These are phyloP conservation scores for Bryoglossum gracile DNA, from an alignment of 495 filamentous ascomycete genomes.

Conservation along the genomic window DNA sequence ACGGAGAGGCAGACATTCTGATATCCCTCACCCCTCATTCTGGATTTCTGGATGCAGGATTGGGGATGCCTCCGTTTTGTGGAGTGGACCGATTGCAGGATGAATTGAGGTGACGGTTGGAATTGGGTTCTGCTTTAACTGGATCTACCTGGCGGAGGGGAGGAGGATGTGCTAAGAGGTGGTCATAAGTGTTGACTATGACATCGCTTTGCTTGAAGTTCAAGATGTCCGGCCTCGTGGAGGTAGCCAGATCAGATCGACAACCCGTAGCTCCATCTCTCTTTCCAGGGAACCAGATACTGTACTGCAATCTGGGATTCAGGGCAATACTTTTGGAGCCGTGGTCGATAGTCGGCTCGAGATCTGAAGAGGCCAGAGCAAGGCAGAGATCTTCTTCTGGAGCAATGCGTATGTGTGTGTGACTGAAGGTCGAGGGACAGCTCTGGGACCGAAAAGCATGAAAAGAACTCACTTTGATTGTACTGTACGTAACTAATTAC, in stretches of 20 bases:
- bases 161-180: not conserved
- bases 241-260: no score
- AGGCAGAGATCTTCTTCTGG: no score
- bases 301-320: not conserved
- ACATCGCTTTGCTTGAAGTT: not conserved
- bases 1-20: conserved; percentile 1
- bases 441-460: conserved; percentile 3
- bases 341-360: no score
- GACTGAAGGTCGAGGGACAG: not conserved
- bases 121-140: no score
- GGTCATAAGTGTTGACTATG: not conserved
- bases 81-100: not conserved
- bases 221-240: no score
- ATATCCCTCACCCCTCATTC: conserved; percentile 2
- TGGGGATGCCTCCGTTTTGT: not conserved
- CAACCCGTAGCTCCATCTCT: no score
- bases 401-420: no score
- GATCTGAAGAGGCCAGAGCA: no score
- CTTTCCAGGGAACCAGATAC: not conserved
- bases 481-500: conserved; percentile 7
- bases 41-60: not conserved
- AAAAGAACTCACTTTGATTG: not conserved
- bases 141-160: no score
- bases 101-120: no score
- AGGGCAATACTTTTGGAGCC: no score